phyloP scores from a whole-genome alignment of 768 basidiomycete species.

The Tremella fuciformis region DNA sequence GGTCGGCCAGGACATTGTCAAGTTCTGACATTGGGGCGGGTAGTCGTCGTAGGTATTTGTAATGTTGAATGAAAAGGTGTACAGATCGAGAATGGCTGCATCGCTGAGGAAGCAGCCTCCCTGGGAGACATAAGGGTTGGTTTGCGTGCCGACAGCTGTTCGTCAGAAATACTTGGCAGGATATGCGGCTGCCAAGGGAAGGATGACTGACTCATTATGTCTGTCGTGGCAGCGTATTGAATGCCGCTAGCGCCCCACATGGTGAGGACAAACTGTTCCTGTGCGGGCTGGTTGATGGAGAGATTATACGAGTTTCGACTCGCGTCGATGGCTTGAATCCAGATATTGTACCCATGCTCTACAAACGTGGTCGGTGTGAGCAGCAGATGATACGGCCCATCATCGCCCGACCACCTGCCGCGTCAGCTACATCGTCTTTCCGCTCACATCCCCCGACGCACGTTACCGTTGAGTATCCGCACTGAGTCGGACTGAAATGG shows the following conservation, averaged over 20 bases:
- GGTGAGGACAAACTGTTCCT: conserved; percentile 34
- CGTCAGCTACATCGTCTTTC: conserved; percentile 1
- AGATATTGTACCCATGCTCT: conserved; percentile 45
- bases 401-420: conserved; percentile 40
- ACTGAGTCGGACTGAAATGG: conserved; percentile 16
- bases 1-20: conserved; percentile 41
- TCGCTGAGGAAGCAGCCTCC: conserved; percentile 37
- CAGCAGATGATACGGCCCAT: conserved; percentile 44
- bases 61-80: conserved; percentile 44
- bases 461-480: conserved; percentile 25
- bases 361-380: conserved; percentile 43
- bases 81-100: conserved; percentile 31
- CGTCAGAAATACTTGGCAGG: background rate
- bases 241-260: conserved; percentile 47
- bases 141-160: conserved; percentile 20
- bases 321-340: conserved; percentile 34
- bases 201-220: conserved; percentile 32
- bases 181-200: background rate
- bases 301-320: conserved; percentile 25
- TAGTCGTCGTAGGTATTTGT: conserved; percentile 18
- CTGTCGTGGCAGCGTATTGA: conserved; percentile 39
- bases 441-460: conserved; percentile 6
- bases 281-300: conserved; percentile 32
- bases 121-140: background rate
- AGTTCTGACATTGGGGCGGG: conserved; percentile 43